Conservation (phyloP, 768 basidiomycete species). For the Candolleomyces aberdarensis region DNA sequence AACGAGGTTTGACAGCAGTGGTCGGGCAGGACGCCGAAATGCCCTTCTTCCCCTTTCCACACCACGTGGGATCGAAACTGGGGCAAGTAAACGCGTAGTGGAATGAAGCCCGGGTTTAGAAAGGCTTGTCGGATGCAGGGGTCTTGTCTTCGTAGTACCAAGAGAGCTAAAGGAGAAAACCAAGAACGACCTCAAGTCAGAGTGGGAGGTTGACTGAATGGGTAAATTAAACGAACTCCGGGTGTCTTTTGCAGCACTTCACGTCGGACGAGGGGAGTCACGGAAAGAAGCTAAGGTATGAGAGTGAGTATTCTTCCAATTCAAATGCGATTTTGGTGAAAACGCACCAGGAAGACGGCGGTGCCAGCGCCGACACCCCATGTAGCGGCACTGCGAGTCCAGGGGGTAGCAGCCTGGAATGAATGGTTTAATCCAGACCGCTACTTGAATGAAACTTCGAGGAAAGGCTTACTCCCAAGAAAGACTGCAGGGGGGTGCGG, state of each 20-base stretch:
- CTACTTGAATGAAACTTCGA: neutral
- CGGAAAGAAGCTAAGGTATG: constrained; percentile 60
- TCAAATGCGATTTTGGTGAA: neutral
- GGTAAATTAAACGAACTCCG: constrained; percentile 44
- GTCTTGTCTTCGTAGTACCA: constrained; percentile 76
- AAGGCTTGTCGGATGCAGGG: constrained; percentile 81
- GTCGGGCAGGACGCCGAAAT: no score
- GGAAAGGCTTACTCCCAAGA: constrained; percentile 33
- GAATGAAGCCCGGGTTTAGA: constrained; percentile 38
- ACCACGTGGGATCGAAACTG: no score
- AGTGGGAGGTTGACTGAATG: neutral
- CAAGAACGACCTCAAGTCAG: constrained; percentile 3
- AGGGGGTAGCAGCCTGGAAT: constrained; percentile 48
- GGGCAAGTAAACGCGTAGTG: no score
- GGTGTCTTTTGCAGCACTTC: constrained; percentile 73
- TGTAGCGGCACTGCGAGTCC: constrained; percentile 57
- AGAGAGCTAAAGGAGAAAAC: constrained; percentile 46
- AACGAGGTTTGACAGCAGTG: no score
- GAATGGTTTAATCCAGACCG: neutral
- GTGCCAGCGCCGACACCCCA: constrained; percentile 74
- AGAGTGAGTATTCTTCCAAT: neutral
- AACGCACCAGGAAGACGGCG: constrained; percentile 63
- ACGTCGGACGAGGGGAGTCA: constrained; percentile 80
- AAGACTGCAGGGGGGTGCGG: constrained; percentile 34
- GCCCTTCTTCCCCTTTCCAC: no score